Percentiles rank a stretch among this genome's conserved stretches.
These are phyloP conservation scores for Colletotrichum gloeosporioides DNA, from an alignment of 2,329 filamentous ascomycete genomes.

Conservation along the genomic window DNA sequence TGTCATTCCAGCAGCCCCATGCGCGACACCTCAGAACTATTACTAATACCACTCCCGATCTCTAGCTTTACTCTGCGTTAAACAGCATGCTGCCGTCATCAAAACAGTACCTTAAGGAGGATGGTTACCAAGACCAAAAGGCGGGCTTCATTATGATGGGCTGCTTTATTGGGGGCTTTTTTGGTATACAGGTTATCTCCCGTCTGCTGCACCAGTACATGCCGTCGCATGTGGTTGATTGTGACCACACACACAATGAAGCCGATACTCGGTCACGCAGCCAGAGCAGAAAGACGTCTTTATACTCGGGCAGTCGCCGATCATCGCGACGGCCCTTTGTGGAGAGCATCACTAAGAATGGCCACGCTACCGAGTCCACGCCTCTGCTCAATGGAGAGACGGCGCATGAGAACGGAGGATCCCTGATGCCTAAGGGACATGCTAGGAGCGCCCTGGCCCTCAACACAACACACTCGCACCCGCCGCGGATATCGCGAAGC, in stretches of 20 bases:
- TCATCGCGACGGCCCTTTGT: constrained; percentile 28
- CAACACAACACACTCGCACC: neutral
- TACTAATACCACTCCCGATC: neutral
- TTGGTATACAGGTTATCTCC: constrained; percentile 78
- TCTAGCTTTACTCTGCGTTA: constrained; percentile 85
- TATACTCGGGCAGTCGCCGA: constrained; percentile 30
- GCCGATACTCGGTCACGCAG: constrained; percentile 29
- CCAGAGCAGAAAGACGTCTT: constrained; percentile 17
- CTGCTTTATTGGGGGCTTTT: constrained; percentile 74
- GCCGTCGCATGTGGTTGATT: constrained; percentile 81
- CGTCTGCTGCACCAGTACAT: constrained; percentile 75
- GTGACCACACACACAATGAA: constrained; percentile 71
- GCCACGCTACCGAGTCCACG: constrained; percentile 48
- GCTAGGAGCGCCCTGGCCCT: constrained; percentile 30
- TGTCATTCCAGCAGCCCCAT: constrained; percentile 28
- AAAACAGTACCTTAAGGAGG: constrained; percentile 75
- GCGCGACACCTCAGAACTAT: neutral
- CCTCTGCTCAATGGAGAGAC: constrained; percentile 46
- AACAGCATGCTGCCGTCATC: constrained; percentile 94
- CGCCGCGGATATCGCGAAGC: constrained; percentile 21
- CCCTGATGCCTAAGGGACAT: constrained; percentile 31
- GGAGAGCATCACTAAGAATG: constrained; percentile 17
- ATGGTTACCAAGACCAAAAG: constrained; percentile 67
- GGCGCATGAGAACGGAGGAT: constrained; percentile 29
- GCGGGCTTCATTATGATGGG: constrained; percentile 74